phyloP scores from a whole-genome alignment of 169 alveolate species.

The Plasmodium inui region DNA sequence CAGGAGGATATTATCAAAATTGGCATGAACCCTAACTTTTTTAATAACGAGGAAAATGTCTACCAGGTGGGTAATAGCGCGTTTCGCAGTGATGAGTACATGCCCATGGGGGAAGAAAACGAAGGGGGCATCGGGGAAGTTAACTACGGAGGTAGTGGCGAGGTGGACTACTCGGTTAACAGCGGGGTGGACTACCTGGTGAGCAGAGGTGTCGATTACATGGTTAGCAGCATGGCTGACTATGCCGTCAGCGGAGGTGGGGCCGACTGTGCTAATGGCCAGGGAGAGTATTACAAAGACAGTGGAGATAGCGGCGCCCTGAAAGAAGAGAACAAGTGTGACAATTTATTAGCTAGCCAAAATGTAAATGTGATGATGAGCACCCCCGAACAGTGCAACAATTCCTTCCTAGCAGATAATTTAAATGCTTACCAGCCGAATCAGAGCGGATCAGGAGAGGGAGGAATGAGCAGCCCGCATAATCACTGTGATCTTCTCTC shows the following conservation, averaged over 20 bases:
- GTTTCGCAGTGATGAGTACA: not conserved
- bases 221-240: conserved; percentile 10
- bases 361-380: not conserved
- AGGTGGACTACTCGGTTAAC: not conserved
- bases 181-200: not conserved
- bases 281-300: conserved; percentile 2
- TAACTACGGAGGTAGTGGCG: not conserved
- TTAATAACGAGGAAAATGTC: conserved; percentile 3
- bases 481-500: not conserved
- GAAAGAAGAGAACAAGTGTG: not conserved
- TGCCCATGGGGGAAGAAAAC: not conserved
- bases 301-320: not conserved
- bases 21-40: not conserved
- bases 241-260: not conserved
- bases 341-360: not conserved
- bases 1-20: not conserved
- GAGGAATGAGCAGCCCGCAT: not conserved
- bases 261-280: not conserved
- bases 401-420: not conserved
- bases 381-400: not conserved
- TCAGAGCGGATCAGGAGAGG: not conserved
- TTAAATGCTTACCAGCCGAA: not conserved
- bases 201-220: not conserved
- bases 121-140: not conserved
- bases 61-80: not conserved